phyloP scores from a whole-genome alignment of 140 eudicot genomes.

The Cichorium intybus region DNA sequence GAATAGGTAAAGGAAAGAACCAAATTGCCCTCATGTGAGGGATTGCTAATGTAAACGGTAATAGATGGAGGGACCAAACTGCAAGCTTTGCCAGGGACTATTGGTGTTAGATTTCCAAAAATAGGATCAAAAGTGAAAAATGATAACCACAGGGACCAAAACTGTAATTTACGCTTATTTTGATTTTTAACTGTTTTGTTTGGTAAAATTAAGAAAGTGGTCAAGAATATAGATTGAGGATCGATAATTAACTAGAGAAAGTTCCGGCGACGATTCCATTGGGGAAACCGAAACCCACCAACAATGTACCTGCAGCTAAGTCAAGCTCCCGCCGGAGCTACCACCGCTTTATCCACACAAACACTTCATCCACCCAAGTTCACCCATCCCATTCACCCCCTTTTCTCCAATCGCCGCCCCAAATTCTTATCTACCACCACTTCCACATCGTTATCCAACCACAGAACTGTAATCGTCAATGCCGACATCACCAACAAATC shows the following conservation, averaged over 20 bases:
- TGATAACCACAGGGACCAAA: too few species aligned
- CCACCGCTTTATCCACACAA: conserved; percentile 33
- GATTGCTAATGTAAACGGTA: too few species aligned
- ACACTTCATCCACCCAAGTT: conserved; percentile 46
- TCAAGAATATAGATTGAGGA: background rate
- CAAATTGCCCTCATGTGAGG: too few species aligned
- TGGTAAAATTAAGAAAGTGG: background rate
- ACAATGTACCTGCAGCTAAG: conserved; percentile 47
- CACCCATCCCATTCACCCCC: conserved; percentile 55
- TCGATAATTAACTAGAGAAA: background rate
- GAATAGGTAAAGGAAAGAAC: too few species aligned
- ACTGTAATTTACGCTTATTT: too few species aligned
- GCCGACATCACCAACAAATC: conserved; percentile 41
- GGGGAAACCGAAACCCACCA: background rate
- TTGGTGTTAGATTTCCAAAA: too few species aligned
- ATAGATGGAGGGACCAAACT: too few species aligned
- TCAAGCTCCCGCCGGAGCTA: conserved; percentile 29
- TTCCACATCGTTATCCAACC: conserved; percentile 9
- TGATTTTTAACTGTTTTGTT: too few species aligned
- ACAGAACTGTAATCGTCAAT: conserved; percentile 30
- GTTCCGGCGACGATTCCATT: background rate
- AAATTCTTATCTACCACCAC: conserved; percentile 18
- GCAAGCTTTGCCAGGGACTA: too few species aligned
- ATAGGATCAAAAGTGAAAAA: too few species aligned
- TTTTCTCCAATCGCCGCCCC: conserved; percentile 53